Base-by-base conservation (phyloP, 495 filamentous ascomycete genomes). In the Aspergillus homomorphus region DNA sequence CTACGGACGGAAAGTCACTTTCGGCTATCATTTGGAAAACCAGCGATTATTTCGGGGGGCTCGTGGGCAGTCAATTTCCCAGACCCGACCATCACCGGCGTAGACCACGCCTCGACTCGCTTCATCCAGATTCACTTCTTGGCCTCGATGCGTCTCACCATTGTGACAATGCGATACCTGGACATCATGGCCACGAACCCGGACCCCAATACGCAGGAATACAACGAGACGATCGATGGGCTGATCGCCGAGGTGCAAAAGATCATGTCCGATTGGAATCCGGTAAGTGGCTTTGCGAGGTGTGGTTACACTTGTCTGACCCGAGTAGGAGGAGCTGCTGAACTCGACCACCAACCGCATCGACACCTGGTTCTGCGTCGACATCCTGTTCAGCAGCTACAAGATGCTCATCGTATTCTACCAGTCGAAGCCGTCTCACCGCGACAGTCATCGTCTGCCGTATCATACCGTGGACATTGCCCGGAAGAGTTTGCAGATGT, bases 41-140 rank as follows among this genome's bases (percentile, higher is more conserved):
- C 62, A 10, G 44, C 59, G 4, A 26, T 62, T 1, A 67, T 67
- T 12, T n/a, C 58, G 1, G 18, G 49, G 1, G 65, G 62, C 3
- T 60, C 59, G 12, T 67, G 65, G 65, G 56, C 52, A 5, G 65
- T 67, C 3, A 67, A 67, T 30, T 62, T 67, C 18, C 65, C 65
- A 2, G 59, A 67, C 43, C 59, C 62, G 1, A 62, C 53, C 4
- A 67, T 67, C 19, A 60, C 19, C 18, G 64, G 59, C 21, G 53
- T 56, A 3, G 59, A 60, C 22, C 26, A 67, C 45, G 51, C 30
- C 18, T 61, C 61, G 2, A 63, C 60, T 4, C 58, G 56, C 3
- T 60, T 60, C 18, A 48, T 67, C 9, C 62, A 67, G 21, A 67
- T 67, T 21, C 65, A 67, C 51, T 67, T 67, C 20, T 51, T 67